Conservation (phyloP, 1,284 basidiomycete genomes). For the Vanrija humicola region DNA sequence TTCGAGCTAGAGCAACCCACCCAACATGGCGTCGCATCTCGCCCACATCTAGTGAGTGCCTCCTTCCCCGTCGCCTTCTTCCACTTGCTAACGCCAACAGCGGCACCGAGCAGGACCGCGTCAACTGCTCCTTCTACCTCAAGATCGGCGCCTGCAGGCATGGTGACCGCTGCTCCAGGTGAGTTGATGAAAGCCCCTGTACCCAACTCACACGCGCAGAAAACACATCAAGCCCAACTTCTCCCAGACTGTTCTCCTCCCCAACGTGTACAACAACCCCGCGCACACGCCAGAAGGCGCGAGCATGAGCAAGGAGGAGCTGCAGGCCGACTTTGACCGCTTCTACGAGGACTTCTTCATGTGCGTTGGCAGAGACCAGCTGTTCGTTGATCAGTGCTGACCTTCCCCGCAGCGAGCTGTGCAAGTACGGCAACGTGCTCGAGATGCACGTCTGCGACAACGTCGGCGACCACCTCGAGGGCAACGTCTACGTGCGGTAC, state of each 20-base stretch:
- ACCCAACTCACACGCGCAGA: conserved; percentile 48
- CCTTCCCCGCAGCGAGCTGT: conserved; percentile 62
- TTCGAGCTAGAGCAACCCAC: conserved; percentile 2
- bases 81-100: conserved; percentile 21
- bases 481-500: conserved; percentile 97
- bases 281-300: conserved; percentile 77
- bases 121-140: conserved; percentile 51
- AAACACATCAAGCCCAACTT: conserved; percentile 98
- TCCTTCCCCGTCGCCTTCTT: background rate
- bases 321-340: conserved; percentile 93
- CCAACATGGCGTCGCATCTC: conserved; percentile 46
- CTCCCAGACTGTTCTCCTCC: conserved; percentile 93
- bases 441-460: conserved; percentile 99
- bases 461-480: conserved; percentile 96
- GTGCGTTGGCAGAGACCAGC: conserved; percentile 34
- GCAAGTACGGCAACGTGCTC: conserved; percentile 90
- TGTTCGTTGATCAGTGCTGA: background rate
- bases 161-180: conserved; percentile 48
- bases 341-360: conserved; percentile 95
- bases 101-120: conserved; percentile 50
- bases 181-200: conserved; percentile 4
- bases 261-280: conserved; percentile 99
- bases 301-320: conserved; percentile 61
- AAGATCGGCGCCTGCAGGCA: conserved; percentile 50
- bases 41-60: conserved; percentile 48